Base-by-base conservation (phyloP, 495 filamentous ascomycete genomes). In the Penicillium flavigenum region DNA sequence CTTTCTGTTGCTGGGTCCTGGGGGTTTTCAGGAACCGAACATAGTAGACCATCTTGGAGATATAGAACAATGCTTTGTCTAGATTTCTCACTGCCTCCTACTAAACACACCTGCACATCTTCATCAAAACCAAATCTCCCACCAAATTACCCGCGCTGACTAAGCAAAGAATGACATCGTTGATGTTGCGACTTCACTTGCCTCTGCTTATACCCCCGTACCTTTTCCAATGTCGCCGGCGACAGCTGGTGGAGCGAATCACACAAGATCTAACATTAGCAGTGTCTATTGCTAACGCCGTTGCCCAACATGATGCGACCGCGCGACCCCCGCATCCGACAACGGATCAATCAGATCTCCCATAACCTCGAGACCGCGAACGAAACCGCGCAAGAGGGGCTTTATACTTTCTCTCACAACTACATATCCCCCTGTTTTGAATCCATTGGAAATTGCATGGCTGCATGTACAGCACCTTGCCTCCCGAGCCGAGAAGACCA, bases 331-430 rank as follows among this genome's bases (percentile, higher is more conserved):
- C 91, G 94, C 63, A 86, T 96, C 72, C 90, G 92, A 39, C 92
- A 96, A 68, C 89, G 87, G 66, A 88, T 96, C 81, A 96, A 98
- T 64, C 89, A 92, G 63, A 84, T 98, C 66, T 90, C 91, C 39
- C 88, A 94, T 62, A 96, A 91, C 60, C 83, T 96, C 73, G 95
- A 98, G 71, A 83, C 88, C 17, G 95, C 90, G 20, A 96, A 96
- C 54, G 91, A 96, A 68, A 88, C 86, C 39, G 92, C 95, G 54
- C 92, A 93, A 58, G 90, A 88, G 51, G 84, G 85, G 55, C 87
- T 98, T 70, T 98, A 90, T 81, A 85, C 85, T 52, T 93, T 98
- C 65, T 85, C 87, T 27, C 89, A 96, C 58, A 76, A 82, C 54
- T 98, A 96, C 71, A 73, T 98, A 57, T 83, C 79, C 38, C 94